These are phyloP conservation scores for Massariosphaeria phaeospora DNA, from an alignment of 495 filamentous ascomycete genomes.

Conservation along the genomic window DNA sequence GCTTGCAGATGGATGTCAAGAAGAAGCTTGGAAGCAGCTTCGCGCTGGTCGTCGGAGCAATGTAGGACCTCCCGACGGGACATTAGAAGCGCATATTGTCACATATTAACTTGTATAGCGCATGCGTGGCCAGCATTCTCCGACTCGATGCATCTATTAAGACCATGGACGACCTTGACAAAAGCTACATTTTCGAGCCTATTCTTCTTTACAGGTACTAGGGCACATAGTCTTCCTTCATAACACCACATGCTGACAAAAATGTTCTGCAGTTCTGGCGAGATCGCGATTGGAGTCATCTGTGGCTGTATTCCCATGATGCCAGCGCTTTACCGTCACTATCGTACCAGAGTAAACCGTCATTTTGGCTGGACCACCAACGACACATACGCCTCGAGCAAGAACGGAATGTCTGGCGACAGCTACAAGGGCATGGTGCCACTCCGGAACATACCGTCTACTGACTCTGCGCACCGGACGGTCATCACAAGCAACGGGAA, in stretches of 20 bases:
- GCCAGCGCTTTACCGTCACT: constrained; percentile 2
- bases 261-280: neutral
- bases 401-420: neutral
- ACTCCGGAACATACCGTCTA: neutral
- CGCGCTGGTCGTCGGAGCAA: neutral
- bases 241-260: neutral
- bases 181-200: neutral
- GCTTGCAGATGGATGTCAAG: neutral
- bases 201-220: constrained; percentile 1
- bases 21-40: constrained; percentile 1
- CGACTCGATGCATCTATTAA: neutral
- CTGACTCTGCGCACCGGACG: neutral
- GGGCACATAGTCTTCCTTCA: neutral
- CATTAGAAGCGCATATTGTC: too few species aligned
- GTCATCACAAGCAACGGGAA: neutral
- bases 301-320: constrained; percentile 3
- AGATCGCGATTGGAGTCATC: constrained; percentile 6
- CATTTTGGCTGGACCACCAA: neutral
- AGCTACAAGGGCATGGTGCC: neutral
- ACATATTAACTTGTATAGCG: neutral
- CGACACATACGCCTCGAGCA: neutral
- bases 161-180: neutral
- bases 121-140: constrained; percentile 10
- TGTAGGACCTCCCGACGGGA: constrained; percentile 2
- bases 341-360: neutral